A percentile compares a stretch with the other conserved stretches of the same genome.
Conservation (phyloP, 1,284 basidiomycete genomes). For the Leucoagaricus sp. region DNA sequence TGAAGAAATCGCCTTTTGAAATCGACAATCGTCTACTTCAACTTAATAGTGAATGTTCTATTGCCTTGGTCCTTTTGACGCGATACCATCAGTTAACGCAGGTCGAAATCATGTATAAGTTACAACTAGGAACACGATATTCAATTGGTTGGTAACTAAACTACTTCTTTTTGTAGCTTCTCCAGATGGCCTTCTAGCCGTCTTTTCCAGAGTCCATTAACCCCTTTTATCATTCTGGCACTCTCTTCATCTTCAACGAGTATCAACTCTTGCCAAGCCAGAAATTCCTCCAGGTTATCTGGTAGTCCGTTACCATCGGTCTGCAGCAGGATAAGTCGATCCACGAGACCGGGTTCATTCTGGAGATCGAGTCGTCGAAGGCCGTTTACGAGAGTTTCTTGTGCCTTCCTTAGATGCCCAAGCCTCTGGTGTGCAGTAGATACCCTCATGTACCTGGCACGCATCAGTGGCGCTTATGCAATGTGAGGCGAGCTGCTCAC, state of each 20-base stretch:
- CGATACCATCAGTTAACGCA: too few relatives aligned
- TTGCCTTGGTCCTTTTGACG: too few relatives aligned
- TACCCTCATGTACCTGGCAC: constrained; percentile 27
- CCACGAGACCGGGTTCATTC: constrained; percentile 26
- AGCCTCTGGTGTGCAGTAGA: constrained; percentile 23
- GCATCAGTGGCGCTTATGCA: background rate
- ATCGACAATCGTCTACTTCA: too few relatives aligned
- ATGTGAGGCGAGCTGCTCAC: constrained; percentile 13
- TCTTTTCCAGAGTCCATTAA: constrained; percentile 24
- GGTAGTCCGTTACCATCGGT: constrained; percentile 28
- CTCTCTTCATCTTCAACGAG: constrained; percentile 21
- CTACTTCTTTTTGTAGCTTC: background rate
- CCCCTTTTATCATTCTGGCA: constrained; percentile 19
- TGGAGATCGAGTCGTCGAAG: constrained; percentile 25
- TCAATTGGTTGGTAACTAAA: background rate
- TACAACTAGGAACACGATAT: background rate
- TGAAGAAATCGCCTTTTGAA: too few relatives aligned
- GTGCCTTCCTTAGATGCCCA: constrained; percentile 23
- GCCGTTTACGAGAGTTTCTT: constrained; percentile 25
- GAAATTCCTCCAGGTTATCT: constrained; percentile 24
- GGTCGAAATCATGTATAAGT: too few relatives aligned
- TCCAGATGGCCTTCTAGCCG: constrained; percentile 10
- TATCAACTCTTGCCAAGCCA: constrained; percentile 23
- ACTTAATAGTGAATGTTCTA: too few relatives aligned
- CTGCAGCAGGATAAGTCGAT: constrained; percentile 28